Evolutionary conservation across 1,139 yeast species (phyloP).

Genomic region (Sugiyamaella paludigena): DNA sequence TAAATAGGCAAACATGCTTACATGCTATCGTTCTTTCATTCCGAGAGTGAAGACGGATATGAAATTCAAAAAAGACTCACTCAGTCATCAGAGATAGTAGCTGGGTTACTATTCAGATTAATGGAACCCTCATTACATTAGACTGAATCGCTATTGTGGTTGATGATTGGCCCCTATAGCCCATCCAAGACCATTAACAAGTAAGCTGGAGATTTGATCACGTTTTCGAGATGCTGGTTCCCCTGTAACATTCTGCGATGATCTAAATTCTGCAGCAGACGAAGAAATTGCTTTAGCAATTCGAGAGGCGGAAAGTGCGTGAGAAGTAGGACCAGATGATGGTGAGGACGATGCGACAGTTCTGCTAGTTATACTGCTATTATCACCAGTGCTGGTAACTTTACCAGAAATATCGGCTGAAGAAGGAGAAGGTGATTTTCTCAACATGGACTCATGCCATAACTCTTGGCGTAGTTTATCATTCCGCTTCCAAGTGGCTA

Average conservation of each 20-base stretch:
- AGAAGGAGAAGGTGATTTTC: not conserved
- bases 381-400: not conserved
- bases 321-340: not conserved
- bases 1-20: too few species aligned
- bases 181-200: slow-evolving; percentile 64
- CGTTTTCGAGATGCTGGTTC: slow-evolving; percentile 32
- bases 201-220: slow-evolving; percentile 51
- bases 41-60: too few species aligned
- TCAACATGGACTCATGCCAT: not conserved
- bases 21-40: too few species aligned
- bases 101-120: too few species aligned
- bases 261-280: slow-evolving; percentile 24
- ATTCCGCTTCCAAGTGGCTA: slow-evolving; percentile 36
- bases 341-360: not conserved
- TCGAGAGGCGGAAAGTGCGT: slow-evolving; percentile 20
- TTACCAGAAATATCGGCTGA: not conserved
- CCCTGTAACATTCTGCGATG: slow-evolving; percentile 22
- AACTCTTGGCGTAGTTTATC: slow-evolving; percentile 22
- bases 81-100: too few species aligned
- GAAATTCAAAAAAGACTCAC: too few species aligned
- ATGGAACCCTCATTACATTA: too few species aligned
- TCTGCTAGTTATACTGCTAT: not conserved
- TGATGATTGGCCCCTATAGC: slow-evolving; percentile 55
- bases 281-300: slow-evolving; percentile 29
- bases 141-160: slow-evolving; percentile 6